These are phyloP conservation scores for Suhomyces panamericanus DNA, from an alignment of 1,139 yeast genomes.

Conservation along the genomic window DNA sequence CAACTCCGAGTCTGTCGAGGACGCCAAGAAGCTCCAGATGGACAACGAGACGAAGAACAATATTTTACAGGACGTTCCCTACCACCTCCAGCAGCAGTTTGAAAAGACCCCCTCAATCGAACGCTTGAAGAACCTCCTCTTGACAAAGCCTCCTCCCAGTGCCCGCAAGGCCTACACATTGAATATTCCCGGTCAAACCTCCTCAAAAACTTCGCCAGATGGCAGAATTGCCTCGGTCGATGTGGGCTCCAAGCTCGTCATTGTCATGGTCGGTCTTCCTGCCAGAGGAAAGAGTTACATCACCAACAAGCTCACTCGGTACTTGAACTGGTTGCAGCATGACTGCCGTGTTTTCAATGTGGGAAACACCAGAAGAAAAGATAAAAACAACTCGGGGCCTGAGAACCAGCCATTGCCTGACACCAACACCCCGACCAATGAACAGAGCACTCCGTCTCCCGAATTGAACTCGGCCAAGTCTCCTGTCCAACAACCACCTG, in stretches of 20 bases:
- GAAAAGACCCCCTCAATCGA: slow-evolving; percentile 47
- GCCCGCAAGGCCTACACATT: slow-evolving; percentile 69
- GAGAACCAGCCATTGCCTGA: slow-evolving; percentile 73
- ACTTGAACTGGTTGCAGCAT: slow-evolving; percentile 89
- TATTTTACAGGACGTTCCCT: slow-evolving; percentile 36
- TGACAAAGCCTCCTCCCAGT: slow-evolving; percentile 41
- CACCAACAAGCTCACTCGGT: slow-evolving; percentile 84
- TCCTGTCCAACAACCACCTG: slow-evolving; percentile 10
- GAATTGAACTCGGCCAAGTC: slow-evolving; percentile 13
- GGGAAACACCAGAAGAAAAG: slow-evolving; percentile 85
- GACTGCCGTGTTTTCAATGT: slow-evolving; percentile 89
- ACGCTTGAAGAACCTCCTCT: slow-evolving; percentile 37
- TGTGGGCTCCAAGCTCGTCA: slow-evolving; percentile 80
- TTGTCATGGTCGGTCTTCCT: slow-evolving; percentile 93
- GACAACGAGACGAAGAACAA: slow-evolving; percentile 20
- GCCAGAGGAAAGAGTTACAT: slow-evolving; percentile 93
- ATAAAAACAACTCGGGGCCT: slow-evolving; percentile 69
- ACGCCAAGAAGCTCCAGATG: slow-evolving; percentile 17
- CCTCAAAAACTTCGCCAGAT: slow-evolving; percentile 79
- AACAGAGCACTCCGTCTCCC: slow-evolving; percentile 17
- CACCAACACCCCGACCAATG: slow-evolving; percentile 41
- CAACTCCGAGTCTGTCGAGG: slow-evolving; percentile 11
- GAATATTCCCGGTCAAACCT: slow-evolving; percentile 90
- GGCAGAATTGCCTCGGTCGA: slow-evolving; percentile 73
- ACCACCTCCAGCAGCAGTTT: slow-evolving; percentile 34